Evolutionary conservation across 2,329 filamentous ascomycete species (phyloP).

Genomic region (Ophiocordyceps camponoti-saundersi): DNA sequence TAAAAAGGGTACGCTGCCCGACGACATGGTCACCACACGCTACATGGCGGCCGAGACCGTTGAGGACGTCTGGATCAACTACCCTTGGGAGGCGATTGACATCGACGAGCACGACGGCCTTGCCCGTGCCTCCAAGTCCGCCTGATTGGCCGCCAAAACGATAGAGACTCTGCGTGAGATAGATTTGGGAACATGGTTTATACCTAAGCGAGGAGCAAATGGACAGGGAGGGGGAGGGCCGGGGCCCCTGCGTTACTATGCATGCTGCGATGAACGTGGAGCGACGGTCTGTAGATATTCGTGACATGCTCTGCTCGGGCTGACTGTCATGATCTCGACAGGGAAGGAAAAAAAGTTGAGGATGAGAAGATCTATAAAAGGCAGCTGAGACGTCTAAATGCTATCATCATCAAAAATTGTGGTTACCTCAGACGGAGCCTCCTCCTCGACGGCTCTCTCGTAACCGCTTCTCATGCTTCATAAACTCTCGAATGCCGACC

Average conservation of each 20-base stretch:
- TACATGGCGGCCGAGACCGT: conserved; percentile 82
- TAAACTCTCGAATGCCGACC: conserved; percentile 88
- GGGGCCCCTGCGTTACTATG: background rate
- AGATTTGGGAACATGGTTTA: background rate
- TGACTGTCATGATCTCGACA: no score
- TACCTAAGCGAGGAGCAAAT: background rate
- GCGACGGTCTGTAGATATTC: background rate
- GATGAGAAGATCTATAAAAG: background rate
- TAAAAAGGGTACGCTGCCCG: conserved; percentile 78
- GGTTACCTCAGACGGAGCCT: conserved; percentile 25
- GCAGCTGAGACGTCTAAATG: background rate
- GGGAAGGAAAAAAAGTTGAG: no score
- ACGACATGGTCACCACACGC: conserved; percentile 57
- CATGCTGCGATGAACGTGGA: background rate
- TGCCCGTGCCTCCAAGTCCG: conserved; percentile 29
- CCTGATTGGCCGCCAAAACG: background rate
- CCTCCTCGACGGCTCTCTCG: conserved; percentile 55
- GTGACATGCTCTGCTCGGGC: no score
- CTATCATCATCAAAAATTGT: background rate
- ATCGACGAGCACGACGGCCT: conserved; percentile 80
- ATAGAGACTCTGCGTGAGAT: background rate
- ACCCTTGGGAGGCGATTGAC: conserved; percentile 92
- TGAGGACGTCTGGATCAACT: conserved; percentile 95
- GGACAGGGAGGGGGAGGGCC: background rate
- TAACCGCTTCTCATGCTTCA: conserved; percentile 87